phyloP scores from a whole-genome alignment of 179 eudicot species.

The Silene vulgaris region DNA sequence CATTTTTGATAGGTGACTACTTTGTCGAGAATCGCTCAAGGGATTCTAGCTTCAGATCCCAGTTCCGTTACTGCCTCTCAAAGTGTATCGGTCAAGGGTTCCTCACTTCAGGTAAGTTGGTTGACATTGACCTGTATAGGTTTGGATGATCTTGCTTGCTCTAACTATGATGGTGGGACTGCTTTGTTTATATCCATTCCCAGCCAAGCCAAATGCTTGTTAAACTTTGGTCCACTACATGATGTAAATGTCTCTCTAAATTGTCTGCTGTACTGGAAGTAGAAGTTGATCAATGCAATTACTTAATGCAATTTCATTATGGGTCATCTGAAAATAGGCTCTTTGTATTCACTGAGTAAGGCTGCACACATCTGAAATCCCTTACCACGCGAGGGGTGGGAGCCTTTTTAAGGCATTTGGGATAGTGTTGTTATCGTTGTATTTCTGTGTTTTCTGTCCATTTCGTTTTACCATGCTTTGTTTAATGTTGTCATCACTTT shows the following conservation, averaged over 20 bases:
- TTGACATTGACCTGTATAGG: slow-evolving; percentile 9
- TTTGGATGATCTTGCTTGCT: slow-evolving; percentile 5
- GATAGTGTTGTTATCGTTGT: background rate
- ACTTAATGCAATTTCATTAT: background rate
- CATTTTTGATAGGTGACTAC: slow-evolving; percentile 45
- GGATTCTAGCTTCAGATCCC: slow-evolving; percentile 80
- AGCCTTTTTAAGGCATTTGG: background rate
- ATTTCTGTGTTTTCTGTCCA: slow-evolving; percentile 4
- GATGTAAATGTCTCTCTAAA: background rate
- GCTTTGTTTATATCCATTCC: background rate
- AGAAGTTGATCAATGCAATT: background rate
- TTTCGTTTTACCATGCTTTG: background rate
- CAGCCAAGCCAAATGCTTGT: background rate
- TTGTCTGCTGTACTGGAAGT: background rate
- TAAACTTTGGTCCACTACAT: background rate
- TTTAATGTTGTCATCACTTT: background rate
- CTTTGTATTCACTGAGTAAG: background rate
- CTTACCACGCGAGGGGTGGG: background rate
- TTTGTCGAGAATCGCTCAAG: slow-evolving; percentile 85
- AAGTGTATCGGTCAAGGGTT: slow-evolving; percentile 69
- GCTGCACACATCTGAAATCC: too few species aligned
- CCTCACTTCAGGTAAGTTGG: slow-evolving; percentile 77
- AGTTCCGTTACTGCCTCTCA: slow-evolving; percentile 64
- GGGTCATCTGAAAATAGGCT: background rate
- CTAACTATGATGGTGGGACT: background rate